A percentile compares a stretch with the other conserved stretches of the same genome.
Evolutionary conservation across 257 asterid species (phyloP).

Genomic region (Forsythia viridissima): DNA sequence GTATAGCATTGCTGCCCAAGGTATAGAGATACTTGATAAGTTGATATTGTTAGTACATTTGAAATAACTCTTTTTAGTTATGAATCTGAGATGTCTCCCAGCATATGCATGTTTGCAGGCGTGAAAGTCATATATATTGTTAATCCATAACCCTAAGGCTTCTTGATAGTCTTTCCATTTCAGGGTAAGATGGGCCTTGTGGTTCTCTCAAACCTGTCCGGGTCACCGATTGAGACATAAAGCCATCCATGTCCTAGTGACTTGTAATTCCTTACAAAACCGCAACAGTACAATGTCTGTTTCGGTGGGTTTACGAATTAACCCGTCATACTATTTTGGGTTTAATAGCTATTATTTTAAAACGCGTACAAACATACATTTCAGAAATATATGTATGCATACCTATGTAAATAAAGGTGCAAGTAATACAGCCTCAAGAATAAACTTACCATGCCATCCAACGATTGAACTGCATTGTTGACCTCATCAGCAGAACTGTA

Average conservation of each 20-base stretch:
- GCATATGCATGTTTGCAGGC: background rate
- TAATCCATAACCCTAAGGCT: background rate
- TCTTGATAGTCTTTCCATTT: background rate
- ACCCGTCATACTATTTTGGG: background rate
- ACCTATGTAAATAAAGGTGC: background rate
- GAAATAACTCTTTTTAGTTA: background rate
- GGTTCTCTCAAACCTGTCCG: background rate
- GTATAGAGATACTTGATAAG: background rate
- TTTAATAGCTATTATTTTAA: background rate
- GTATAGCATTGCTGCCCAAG: background rate
- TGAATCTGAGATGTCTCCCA: background rate
- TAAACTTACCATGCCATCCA: constrained; percentile 75
- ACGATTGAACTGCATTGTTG: constrained; percentile 53
- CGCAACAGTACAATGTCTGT: background rate
- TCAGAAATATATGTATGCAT: background rate
- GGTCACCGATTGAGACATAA: background rate
- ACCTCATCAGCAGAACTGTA: constrained; percentile 65
- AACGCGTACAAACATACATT: background rate
- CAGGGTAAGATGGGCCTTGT: background rate
- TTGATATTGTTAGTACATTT: background rate
- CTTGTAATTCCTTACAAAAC: background rate
- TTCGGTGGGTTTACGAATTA: background rate
- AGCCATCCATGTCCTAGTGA: background rate
- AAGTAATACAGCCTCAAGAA: background rate
- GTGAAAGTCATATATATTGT: background rate